Evolutionary conservation across 495 filamentous ascomycete genomes (phyloP).

Genomic region (Penicillium roqueforti): DNA sequence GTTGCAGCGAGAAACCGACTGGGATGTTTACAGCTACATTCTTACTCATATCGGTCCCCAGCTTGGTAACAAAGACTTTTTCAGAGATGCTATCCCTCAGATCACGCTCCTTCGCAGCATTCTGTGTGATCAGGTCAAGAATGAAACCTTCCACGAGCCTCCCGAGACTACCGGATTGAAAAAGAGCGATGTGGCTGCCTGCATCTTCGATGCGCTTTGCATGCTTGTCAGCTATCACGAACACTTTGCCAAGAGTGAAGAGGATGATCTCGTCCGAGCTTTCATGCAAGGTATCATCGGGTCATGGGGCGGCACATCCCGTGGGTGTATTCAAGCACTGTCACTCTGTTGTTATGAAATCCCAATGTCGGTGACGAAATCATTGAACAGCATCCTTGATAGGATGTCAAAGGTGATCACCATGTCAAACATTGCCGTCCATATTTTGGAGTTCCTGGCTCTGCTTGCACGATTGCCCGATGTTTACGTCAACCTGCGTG

Average conservation of each 20-base stretch:
- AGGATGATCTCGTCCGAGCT: constrained; percentile 80
- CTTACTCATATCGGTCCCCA: constrained; percentile 84
- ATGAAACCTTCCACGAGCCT: constrained; percentile 68
- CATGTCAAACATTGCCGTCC: constrained; percentile 81
- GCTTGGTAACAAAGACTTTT: constrained; percentile 84
- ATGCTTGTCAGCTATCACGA: constrained; percentile 85
- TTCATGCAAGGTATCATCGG: constrained; percentile 78
- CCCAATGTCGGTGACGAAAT: constrained; percentile 74
- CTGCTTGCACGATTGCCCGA: constrained; percentile 80
- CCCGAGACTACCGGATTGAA: constrained; percentile 70
- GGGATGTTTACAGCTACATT: constrained; percentile 92
- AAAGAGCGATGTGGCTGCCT: constrained; percentile 82
- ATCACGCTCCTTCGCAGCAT: constrained; percentile 71
- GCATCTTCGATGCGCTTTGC: constrained; percentile 77
- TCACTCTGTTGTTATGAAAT: constrained; percentile 93
- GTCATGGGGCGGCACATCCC: constrained; percentile 79
- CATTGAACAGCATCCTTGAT: constrained; percentile 74
- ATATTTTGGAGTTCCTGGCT: constrained; percentile 89
- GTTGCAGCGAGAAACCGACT: constrained; percentile 74
- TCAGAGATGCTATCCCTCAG: constrained; percentile 63
- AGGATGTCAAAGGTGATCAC: constrained; percentile 95
- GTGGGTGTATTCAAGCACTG: constrained; percentile 89
- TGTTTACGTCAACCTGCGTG: constrained; percentile 79
- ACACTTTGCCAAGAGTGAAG: constrained; percentile 75
- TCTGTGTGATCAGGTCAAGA: constrained; percentile 76